Percentiles rank a stretch among this genome's conserved stretches.
phyloP scores from a whole-genome alignment of 139 green algal species.

The Coccomyxa sp. region DNA sequence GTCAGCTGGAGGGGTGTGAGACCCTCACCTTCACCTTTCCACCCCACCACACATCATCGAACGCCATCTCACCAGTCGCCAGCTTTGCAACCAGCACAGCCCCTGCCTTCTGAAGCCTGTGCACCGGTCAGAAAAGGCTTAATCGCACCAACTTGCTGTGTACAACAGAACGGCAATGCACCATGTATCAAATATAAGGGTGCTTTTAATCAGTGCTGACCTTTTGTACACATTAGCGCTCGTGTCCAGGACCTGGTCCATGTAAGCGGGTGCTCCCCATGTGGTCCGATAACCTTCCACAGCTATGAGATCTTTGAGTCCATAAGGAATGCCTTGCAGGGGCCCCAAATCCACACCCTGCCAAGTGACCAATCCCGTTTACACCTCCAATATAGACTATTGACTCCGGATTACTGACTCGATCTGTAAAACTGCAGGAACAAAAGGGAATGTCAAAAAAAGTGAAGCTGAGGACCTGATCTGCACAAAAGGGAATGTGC shows the following conservation, averaged over 20 bases:
- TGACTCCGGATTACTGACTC: too few relatives aligned
- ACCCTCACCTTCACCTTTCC: slow-evolving; percentile 5
- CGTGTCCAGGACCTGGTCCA: slow-evolving; percentile 6
- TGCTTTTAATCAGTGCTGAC: too few relatives aligned
- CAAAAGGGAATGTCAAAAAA: too few relatives aligned
- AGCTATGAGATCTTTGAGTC: slow-evolving; percentile 30
- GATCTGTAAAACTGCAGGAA: too few relatives aligned
- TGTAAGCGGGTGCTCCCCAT: slow-evolving; percentile 15
- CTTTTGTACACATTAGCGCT: slow-evolving; percentile 18
- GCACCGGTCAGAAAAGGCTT: neutral
- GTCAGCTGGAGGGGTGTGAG: too few relatives aligned
- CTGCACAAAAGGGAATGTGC: too few relatives aligned
- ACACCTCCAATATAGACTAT: too few relatives aligned
- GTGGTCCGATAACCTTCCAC: slow-evolving; percentile 23
- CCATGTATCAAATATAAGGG: neutral
- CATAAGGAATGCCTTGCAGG: slow-evolving; percentile 34
- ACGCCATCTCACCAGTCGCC: slow-evolving; percentile 30
- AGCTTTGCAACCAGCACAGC: slow-evolving; percentile 32
- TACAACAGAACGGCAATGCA: neutral
- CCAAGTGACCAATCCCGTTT: too few relatives aligned
- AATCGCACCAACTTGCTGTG: neutral
- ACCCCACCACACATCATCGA: slow-evolving; percentile 29
- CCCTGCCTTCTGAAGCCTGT: slow-evolving; percentile 14
- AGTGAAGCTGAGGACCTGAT: too few relatives aligned
- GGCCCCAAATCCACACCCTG: slow-evolving; percentile 18